Base-by-base conservation (phyloP, 2,329 filamentous ascomycete species). In the Colletotrichum falcatum region DNA sequence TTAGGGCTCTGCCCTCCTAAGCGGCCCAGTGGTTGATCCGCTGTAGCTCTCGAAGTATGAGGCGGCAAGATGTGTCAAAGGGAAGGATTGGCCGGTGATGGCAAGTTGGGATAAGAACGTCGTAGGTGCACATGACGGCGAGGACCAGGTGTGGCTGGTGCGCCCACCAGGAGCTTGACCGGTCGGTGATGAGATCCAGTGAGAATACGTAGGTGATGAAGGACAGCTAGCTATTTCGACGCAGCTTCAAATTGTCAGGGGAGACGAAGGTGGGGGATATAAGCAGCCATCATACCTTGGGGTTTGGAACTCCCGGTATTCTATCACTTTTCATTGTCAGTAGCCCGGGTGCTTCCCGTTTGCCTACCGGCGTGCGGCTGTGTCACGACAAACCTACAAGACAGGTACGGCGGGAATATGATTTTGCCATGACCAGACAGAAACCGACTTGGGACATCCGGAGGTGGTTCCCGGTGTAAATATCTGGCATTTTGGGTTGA, bases 41-140 rank as follows among this genome's bases (percentile, higher is more conserved):
- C 46, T 78, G 46, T 5, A 79, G 49, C 66, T 79, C 70, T 53
- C 74, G 51, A 9, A 75, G 56, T 48, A 79, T 73, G 9, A 48
- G 71, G 26, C 53, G 20, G 54, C 78, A 79, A 23, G 72, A 72
- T 16, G 72, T 66, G 37, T 75, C 74, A 61, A 73, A 74, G 30
- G 76, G 66, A 18, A 79, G 70, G 12, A 74, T 61, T 20, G 72
- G 70, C 58, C 70, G 73, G 61, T 78, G 79, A 56, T 77, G 76
- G 68, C 78, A 79, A 28, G 63, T 56, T 42, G 78, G 74, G 46
- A 75, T 56, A 37, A 74, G 69, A 23, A 79, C 63, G 49, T 76
- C 65, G 70, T 79, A 79, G 56, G 66, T 71, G 61, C 78, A 79
- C 78, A 79, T 79, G 35, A 16, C 2, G 55, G 6, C 8, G 8